Base-by-base conservation (phyloP, 2,329 filamentous ascomycete genomes). In the Coniochaeta sp. region DNA sequence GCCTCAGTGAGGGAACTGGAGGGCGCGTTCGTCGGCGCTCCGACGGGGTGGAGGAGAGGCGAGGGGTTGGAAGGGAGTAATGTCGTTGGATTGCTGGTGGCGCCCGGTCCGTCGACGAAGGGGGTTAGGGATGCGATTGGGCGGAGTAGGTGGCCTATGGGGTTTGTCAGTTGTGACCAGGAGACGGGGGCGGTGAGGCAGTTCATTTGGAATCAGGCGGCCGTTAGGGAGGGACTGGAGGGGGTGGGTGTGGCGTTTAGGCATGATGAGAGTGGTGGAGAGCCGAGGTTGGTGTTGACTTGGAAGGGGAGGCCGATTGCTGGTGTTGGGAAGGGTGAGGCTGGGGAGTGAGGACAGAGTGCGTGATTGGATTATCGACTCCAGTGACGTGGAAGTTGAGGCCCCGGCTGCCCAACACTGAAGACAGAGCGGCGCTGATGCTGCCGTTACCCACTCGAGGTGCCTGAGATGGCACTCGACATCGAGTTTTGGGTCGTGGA, bases 91-190 rank as follows among this genome's bases (percentile, higher is more conserved):
- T 62, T 96, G 14, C 68, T 96, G 51, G 85, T 87, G 22, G 79
- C 82, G 3, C 82, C 85, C 56, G 75, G 78, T 55, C 75, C 82
- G 50, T 87, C 90, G 28, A 95, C 91, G 0, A 87, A 82, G 61
- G 92, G 91, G 1, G 83, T 95, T 3, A 73, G 88, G 52, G 83
- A 90, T 47, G 83, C 89, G 22, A 63, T 96, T 57, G 77, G 77
- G 4, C 72, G 81, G 53, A 87, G 86, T 62, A 67, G 71, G 32
- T 83, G 79, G 71, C 87, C 90, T 1, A 79, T 96, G 74, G 83
- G 84, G 0, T 95, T 83, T 60, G 45, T 48, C 24, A 67, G 88
- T 24, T 81, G 79, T 51, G 82, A 87, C 54, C 77, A 77, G 1
- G 60, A 61, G 14, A 73, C 77, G 2, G 87, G 87, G 0, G 63